Evolutionary conservation across 108 stramenopile genomes (phyloP), one percentile per base, ranked within the genome.

Genomic region (Chaetoceros muelleri): DNA sequence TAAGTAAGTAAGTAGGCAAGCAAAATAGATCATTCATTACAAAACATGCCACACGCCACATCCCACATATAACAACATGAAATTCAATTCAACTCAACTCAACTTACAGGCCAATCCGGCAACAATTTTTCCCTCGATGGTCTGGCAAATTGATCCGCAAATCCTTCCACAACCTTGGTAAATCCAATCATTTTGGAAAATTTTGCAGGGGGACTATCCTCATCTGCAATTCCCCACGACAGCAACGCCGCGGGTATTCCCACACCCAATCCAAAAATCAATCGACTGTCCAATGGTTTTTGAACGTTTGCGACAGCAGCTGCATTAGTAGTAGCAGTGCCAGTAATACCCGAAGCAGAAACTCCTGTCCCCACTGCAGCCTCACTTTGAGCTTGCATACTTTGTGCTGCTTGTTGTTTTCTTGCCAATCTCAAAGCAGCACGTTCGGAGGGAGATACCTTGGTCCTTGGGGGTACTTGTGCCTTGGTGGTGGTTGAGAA

Each of bases 91-190:
- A n/a, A n/a, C n/a, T n/a, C n/a, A n/a, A n/a, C n/a, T n/a, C n/a
- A n/a, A 1, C 25, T 19, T 52, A n/a, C 34, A 24, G 78, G 89
- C 87, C 95, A 96, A 69, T 96, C 93, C 7, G 94, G 95, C 46
- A 98, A 71, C 23, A 98, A 77, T 61, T 95, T 94, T 2, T 90
- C 95, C 30, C 81, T 70, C 27, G 79, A 60, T 48, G 96, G 96
- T 51, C 85, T 78, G 30, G 84, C 81, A 70, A 89, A 86, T 47
- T 76, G 63, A 44, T 78, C 67, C 2, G 70, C 49, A 29, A 68
- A 66, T n/a, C 61, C 62, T 28, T 71, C 53, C 44, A 92, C 58
- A 25, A 72, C 51, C 52, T 62, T 74, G 25, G 80, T 79, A 46
- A 90, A 58, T 29, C 91, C 91, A 55, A 88, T 74, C 76, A 60